A percentile compares a stretch with the other conserved stretches of the same genome.
These are phyloP conservation scores for Aspergillus sp. DNA, from an alignment of 2,329 filamentous ascomycete species.

Conservation along the genomic window DNA sequence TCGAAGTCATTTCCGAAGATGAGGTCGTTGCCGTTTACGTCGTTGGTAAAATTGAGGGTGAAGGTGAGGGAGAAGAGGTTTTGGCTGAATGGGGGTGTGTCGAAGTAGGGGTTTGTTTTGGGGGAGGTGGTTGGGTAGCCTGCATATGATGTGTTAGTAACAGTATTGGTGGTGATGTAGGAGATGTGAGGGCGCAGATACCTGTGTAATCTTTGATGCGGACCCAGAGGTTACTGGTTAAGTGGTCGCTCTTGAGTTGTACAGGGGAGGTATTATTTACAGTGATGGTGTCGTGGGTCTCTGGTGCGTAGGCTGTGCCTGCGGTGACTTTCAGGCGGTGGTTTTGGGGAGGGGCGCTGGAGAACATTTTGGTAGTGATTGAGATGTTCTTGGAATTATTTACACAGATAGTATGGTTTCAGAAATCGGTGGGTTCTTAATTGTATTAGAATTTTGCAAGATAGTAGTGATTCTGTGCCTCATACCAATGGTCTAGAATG, in stretches of 20 bases:
- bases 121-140: slow-evolving; percentile 75
- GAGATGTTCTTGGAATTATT: too few relatives aligned
- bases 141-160: slow-evolving; percentile 21
- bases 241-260: slow-evolving; percentile 63
- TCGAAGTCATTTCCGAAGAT: slow-evolving; percentile 97
- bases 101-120: slow-evolving; percentile 74
- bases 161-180: background rate
- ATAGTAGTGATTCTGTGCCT: background rate
- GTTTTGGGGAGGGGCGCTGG: slow-evolving; percentile 14
- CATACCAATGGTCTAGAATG: background rate
- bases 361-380: background rate
- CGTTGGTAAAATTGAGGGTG: slow-evolving; percentile 70
- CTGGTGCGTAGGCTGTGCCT: slow-evolving; percentile 71
- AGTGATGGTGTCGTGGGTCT: slow-evolving; percentile 70
- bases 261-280: slow-evolving; percentile 71
- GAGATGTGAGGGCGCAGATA: slow-evolving; percentile 13
- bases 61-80: slow-evolving; percentile 88
- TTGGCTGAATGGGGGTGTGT: slow-evolving; percentile 63
- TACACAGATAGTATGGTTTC: too few relatives aligned
- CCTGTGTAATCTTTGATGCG: slow-evolving; percentile 66
- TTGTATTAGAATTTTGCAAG: background rate
- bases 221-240: slow-evolving; percentile 70
- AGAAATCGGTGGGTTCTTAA: too few relatives aligned
- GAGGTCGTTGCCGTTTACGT: slow-evolving; percentile 69
- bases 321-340: slow-evolving; percentile 82